Base-by-base conservation (phyloP, 805 yeast species). In the Ogataea chonburiensis region DNA sequence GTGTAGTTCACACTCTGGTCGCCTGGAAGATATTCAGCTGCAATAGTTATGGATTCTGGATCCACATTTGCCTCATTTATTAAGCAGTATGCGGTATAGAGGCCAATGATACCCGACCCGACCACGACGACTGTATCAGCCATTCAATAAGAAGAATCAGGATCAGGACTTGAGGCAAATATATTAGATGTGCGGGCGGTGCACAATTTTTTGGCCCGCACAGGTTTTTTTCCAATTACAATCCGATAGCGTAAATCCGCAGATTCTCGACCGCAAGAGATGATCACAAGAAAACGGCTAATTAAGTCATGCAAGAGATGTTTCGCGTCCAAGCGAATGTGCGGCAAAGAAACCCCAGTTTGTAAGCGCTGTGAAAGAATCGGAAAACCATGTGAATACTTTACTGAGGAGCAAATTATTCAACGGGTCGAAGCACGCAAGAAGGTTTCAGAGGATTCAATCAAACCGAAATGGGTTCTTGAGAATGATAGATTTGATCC, bases 1-100 rank as follows among this genome's bases (percentile, higher is more conserved):
- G 95, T 79, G 57, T 80, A 86, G 34, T 74, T 66, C 37, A 75
- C 73, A 4, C 87, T 77, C 46, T 76, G 81, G 52, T 86, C 95
- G 5, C 94, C 95, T 2, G 95, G 93, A 21, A 80, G 58, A 49
- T 70, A 73, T 50, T 81, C 76, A 5, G 86, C 91, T 13, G 79
- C 48, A 2, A 84, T 70, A 4, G 75, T 67, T 42, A 86, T 71
- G 4, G 71, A 59, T 1, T 51, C 37, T 1, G 71, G 66, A 1
- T 54, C 40, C 5, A 69, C 60, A 3, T 23, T 17, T 2, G 67
- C 65, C 11, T 61, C 62, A 10, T 64, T 57, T 19, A 75, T 45
- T 10, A 81, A 62, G 28, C 69, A 62, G 48, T 64, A 70, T 1
- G 75, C 68, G 10, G 87, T 79, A 56, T 81, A 81, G 8, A 82